Evolutionary conservation across 2,329 filamentous ascomycete species (phyloP).

Genomic region (Exophiala xenobiotica): DNA sequence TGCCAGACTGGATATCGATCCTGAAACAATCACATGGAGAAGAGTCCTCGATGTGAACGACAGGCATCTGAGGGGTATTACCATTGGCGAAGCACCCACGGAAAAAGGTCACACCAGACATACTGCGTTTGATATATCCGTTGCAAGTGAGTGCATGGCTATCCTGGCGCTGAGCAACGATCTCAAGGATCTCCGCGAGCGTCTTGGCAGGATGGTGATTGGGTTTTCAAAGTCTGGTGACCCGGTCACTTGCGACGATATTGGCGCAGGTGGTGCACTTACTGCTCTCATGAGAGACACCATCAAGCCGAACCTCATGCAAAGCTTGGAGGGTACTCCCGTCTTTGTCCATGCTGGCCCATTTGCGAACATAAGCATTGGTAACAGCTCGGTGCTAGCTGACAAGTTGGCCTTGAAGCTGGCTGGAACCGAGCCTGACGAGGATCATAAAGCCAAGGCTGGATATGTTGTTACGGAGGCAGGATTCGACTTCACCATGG

Average conservation of each 20-base stretch:
- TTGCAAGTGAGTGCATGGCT: conserved; percentile 97
- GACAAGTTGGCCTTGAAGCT: conserved; percentile 96
- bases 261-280: conserved; percentile 87
- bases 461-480: conserved; percentile 96
- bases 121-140: conserved; percentile 96
- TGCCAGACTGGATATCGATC: conserved; percentile 82
- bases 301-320: conserved; percentile 99
- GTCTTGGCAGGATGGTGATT: conserved; percentile 92
- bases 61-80: conserved; percentile 84
- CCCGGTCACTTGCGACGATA: conserved; percentile 91
- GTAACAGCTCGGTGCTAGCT: conserved; percentile 90
- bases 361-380: conserved; percentile 98
- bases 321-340: conserved; percentile 93
- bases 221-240: conserved; percentile 82
- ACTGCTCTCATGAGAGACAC: conserved; percentile 96
- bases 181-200: conserved; percentile 84
- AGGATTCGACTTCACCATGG: conserved; percentile 99
- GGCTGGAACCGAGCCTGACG: conserved; percentile 87
- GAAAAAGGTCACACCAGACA: conserved; percentile 86
- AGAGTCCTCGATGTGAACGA: conserved; percentile 97
- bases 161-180: conserved; percentile 91
- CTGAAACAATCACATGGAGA: conserved; percentile 94
- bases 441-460: conserved; percentile 76
- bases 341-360: conserved; percentile 97
- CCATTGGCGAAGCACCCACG: conserved; percentile 80